Base-by-base conservation (phyloP, 805 yeast species). In the Metschnikowia koreensis region DNA sequence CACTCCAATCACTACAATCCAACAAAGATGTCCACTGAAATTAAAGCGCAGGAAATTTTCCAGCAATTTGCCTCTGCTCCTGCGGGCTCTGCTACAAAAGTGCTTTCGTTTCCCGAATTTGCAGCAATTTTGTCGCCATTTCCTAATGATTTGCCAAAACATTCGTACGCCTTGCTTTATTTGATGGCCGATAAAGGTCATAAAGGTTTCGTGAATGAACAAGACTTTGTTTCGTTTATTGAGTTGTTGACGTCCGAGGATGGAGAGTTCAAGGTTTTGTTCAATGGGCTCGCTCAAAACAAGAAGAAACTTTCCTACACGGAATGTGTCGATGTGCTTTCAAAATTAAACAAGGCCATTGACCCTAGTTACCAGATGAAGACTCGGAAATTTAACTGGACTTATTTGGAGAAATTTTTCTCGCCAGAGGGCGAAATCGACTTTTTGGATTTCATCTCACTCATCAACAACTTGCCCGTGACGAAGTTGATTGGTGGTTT, bases 211-310 rank as follows among this genome's bases (percentile, higher is more conserved):
- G 75, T 89, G 46, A 77, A 81, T 28, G 73, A 83, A 46, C 66
- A 74, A 27, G 97, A 93, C 65, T 93, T 96, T 87, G 70, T 81
- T 46, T 77, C 79, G 41, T 88, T 93, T 65, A 83, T 87, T 60
- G 75, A 79, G 54, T 76, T 76, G 34, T 68, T 81, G 80, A 59
- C 66, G 16, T 53, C 61, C 38, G 55, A 55, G 39, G 66, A 67
- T 43, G 78, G 76, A 45, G 81, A 80, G 61, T 74, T 73, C 60
- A 74, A 78, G 51, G 65, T 83, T 22, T 64, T 84, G 17, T 84
- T 81, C 67, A 79, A 79, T 58, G 74, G 83, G 51, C 76, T 83
- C 59, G 48, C 67, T 26, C 48, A 54, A 16, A 59, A 57, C 38
- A 52, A 58, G 27, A 45, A 54, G 12, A 60, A 52, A 47, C 59